Evolutionary conservation across 345 rosid genomes (phyloP).

Genomic region (Salix exigua): DNA sequence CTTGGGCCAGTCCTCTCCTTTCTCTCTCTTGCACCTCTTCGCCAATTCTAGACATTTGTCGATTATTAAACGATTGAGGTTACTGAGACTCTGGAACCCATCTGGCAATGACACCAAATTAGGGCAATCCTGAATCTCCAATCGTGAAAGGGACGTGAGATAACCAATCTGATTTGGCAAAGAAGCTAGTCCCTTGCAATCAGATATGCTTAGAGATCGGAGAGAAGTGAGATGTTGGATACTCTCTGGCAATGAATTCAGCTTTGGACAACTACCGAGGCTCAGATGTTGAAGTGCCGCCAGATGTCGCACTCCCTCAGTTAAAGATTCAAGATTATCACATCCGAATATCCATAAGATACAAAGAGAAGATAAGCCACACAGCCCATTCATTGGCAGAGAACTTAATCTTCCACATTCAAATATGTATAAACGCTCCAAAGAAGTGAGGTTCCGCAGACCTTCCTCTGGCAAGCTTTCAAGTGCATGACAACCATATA

Average conservation of each 20-base stretch:
- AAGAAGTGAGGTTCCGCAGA: neutral
- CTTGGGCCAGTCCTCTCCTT: constrained; percentile 6
- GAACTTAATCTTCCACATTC: too few species aligned
- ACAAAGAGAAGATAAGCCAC: too few species aligned
- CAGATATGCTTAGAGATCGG: neutral
- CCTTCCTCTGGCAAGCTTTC: constrained; percentile 10
- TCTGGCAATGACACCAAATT: neutral
- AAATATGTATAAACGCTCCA: neutral
- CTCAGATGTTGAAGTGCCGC: too few species aligned
- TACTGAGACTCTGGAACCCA: neutral
- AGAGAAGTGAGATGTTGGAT: neutral
- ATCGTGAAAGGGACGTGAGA: neutral
- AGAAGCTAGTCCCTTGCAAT: neutral
- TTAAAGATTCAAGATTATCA: neutral
- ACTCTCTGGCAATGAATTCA: neutral
- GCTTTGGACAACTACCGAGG: too few species aligned
- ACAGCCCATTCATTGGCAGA: too few species aligned
- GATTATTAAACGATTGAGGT: neutral
- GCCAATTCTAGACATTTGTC: neutral
- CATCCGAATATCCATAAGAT: too few species aligned
- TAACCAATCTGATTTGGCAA: constrained; percentile 3
- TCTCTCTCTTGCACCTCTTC: neutral
- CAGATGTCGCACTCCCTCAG: neutral
- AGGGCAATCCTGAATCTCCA: neutral
- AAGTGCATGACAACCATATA: neutral